Conservation (phyloP, 345 rosid genomes). For the Salix brachista region DNA sequence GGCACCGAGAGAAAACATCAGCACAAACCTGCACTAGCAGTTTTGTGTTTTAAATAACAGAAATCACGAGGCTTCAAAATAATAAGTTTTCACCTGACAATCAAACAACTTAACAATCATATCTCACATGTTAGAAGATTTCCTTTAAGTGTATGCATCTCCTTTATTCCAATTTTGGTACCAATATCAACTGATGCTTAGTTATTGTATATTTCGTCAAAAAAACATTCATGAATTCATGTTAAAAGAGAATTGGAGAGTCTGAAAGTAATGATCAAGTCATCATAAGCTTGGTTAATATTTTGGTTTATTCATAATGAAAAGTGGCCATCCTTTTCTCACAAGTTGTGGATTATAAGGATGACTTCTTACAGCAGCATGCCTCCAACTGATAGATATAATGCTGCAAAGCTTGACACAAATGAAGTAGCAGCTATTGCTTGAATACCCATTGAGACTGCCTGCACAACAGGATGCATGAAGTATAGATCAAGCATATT, state of each 20-base stretch:
- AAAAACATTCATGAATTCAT: not conserved
- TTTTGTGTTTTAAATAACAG: not conserved
- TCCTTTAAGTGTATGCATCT: not conserved
- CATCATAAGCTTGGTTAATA: not conserved
- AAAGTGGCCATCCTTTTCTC: not conserved
- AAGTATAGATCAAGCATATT: not conserved
- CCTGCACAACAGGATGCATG: constrained; percentile 37
- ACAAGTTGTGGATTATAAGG: not conserved
- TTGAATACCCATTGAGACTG: constrained; percentile 65
- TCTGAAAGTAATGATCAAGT: not conserved
- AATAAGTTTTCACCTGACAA: not conserved
- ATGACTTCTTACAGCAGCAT: constrained; percentile 70
- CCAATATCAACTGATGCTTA: not conserved
- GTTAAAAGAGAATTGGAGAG: not conserved
- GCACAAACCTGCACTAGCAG: constrained; percentile 64
- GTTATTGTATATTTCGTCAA: constrained; percentile 1
- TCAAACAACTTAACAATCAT: not conserved
- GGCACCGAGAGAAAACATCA: constrained; percentile 74
- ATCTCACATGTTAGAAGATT: not conserved
- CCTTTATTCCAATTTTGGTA: not conserved
- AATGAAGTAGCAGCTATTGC: constrained; percentile 65
- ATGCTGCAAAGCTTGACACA: constrained; percentile 44
- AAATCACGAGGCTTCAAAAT: not conserved
- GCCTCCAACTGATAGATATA: constrained; percentile 83
- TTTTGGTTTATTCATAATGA: not conserved